A percentile compares a stretch with the other conserved stretches of the same genome.
phyloP scores from a whole-genome alignment of 441 rosid species.

The Populus hybrid region DNA sequence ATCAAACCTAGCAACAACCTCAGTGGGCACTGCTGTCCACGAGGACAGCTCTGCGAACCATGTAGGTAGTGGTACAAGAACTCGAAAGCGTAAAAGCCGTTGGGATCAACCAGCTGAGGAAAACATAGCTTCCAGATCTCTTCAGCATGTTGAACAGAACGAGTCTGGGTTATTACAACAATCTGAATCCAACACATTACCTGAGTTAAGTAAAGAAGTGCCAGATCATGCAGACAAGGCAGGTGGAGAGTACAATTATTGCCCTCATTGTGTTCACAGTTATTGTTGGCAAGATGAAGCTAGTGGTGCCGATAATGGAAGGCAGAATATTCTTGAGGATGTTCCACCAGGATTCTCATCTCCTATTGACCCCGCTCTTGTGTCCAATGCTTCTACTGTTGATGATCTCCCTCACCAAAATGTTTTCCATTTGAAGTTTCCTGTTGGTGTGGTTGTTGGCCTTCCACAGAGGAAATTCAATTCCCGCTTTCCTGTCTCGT shows the following conservation, averaged over 20 bases:
- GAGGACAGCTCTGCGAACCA: slow-evolving; percentile 40
- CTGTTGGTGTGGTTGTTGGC: slow-evolving; percentile 36
- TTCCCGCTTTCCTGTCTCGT: slow-evolving; percentile 68
- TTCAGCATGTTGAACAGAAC: slow-evolving; percentile 32
- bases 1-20: slow-evolving; percentile 35
- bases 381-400: slow-evolving; percentile 30
- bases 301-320: slow-evolving; percentile 22
- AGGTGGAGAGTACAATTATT: slow-evolving; percentile 22
- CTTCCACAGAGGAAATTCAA: slow-evolving; percentile 59
- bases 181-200: slow-evolving; percentile 15
- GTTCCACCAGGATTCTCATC: slow-evolving; percentile 88
- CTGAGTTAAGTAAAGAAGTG: slow-evolving; percentile 13
- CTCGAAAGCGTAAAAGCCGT: slow-evolving; percentile 90
- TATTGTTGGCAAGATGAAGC: slow-evolving; percentile 27
- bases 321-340: slow-evolving; percentile 43
- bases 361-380: slow-evolving; percentile 25
- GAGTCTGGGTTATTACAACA: slow-evolving; percentile 22
- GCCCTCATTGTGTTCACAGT: slow-evolving; percentile 21
- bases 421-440: slow-evolving; percentile 18
- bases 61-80: slow-evolving; percentile 32
- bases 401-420: slow-evolving; percentile 25
- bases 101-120: slow-evolving; percentile 86
- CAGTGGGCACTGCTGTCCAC: slow-evolving; percentile 31
- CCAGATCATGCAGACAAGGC: slow-evolving; percentile 19
- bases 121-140: slow-evolving; percentile 27